Base-by-base conservation (phyloP, 768 basidiomycete genomes). In the Hirschioporus abietinus region DNA sequence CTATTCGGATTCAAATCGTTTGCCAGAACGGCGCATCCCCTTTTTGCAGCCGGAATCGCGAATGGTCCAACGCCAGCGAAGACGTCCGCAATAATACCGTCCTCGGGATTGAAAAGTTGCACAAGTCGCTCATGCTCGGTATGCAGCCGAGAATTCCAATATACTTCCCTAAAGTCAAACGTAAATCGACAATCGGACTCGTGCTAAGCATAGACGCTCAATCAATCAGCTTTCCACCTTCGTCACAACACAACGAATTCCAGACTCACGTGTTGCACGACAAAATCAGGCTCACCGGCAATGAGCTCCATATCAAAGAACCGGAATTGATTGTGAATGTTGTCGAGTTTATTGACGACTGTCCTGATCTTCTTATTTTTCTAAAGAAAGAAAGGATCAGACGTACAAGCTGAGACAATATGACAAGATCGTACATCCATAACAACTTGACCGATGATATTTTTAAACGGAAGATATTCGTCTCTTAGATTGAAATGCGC, bases 61-160 rank as follows among this genome's bases (percentile, higher is more conserved):
- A 99, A 99, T 0, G 97, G 97, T 1, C 97, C 97, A 1, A 99
- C 96, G 17, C 97, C 97, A 0, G 97, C 97, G 75, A 99, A 96
- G 34, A 93, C 95, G 74, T 99, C 97, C 2, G 88, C 95, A 25
- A 99, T 77, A 23, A 99, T 85, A 64, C 94, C 93, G 26, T 88
- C 82, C 1, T 74, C 73, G 0, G 88, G 85, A 27, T 82, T 74
- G 77, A 98, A 96, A 36, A 82, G 70, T 20, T 83, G 75, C 58
- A 99, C 91, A 18, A 99, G 81, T 1, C 96, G 89, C 27, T 88
- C 86, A 73, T 99, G 97, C 74, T 99, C 97, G 4, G 88, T 88
- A 66, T 94, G 91, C 36, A 99, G 79, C 42, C 97, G 88, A 18
- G 96, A 96, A 79, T 99, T 99, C 96, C 96, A 99, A 77, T 99